These are phyloP conservation scores for Omphalotus olearius DNA, from an alignment of 1,284 basidiomycete species.

Conservation along the genomic window DNA sequence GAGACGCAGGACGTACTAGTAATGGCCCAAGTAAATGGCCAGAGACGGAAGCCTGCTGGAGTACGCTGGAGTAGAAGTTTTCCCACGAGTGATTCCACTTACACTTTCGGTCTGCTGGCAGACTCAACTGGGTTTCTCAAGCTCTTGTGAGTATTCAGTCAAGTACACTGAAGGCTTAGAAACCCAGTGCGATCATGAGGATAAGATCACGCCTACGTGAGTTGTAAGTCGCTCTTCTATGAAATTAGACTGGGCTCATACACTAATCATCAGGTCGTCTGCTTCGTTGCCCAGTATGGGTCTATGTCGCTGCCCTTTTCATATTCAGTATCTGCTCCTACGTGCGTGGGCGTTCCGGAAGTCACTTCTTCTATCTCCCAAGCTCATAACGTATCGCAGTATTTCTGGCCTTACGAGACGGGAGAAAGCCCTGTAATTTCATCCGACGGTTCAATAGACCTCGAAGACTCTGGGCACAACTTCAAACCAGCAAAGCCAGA, in stretches of 20 bases:
- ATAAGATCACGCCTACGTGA: constrained; percentile 1
- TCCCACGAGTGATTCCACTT: too few species aligned
- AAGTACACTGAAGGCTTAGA: neutral
- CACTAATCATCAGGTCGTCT: too few species aligned
- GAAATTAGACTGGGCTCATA: too few species aligned
- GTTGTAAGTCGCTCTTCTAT: neutral
- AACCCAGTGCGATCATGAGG: neutral
- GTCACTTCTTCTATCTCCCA: neutral
- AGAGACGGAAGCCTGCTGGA: too few species aligned
- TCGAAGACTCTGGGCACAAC: neutral
- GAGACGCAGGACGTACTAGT: too few species aligned
- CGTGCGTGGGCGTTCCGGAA: neutral
- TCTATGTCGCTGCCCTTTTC: neutral
- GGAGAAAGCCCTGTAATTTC: too few species aligned
- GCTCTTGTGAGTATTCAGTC: too few species aligned
- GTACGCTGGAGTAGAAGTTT: too few species aligned
- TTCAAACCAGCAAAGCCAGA: neutral
- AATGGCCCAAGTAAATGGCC: too few species aligned
- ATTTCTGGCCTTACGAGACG: neutral
- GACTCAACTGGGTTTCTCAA: too few species aligned
- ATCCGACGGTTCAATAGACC: neutral
- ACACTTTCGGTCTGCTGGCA: too few species aligned
- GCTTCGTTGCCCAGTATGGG: neutral
- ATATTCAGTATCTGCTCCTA: neutral
- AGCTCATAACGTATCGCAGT: neutral